phyloP scores from a whole-genome alignment of 2,329 filamentous ascomycete species.

The Colletotrichum tanaceti region DNA sequence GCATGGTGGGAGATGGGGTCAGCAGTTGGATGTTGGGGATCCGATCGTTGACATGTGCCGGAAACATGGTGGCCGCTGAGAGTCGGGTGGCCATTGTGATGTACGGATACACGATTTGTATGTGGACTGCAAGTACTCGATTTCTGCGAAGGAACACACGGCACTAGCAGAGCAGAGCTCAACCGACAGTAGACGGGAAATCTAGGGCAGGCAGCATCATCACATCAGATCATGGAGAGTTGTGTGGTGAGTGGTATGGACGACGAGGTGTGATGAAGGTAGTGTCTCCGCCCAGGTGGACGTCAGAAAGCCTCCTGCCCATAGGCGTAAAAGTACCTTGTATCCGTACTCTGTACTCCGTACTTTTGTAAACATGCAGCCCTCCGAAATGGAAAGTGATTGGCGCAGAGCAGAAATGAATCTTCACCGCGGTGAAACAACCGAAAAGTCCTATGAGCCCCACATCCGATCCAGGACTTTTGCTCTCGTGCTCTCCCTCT shows the following conservation, averaged over 20 bases:
- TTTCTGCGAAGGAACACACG: neutral
- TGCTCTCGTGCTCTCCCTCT: too few species aligned
- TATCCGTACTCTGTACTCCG: neutral
- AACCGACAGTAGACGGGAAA: conserved; percentile 20
- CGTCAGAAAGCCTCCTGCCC: neutral
- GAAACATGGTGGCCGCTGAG: conserved; percentile 8
- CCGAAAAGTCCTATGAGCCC: conserved; percentile 38
- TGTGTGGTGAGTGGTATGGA: neutral
- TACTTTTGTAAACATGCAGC: neutral
- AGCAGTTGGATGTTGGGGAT: neutral
- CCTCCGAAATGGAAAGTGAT: conserved; percentile 12
- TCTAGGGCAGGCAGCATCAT: conserved; percentile 25
- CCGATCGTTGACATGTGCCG: conserved; percentile 20
- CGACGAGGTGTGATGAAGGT: conserved; percentile 9
- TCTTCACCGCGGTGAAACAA: conserved; percentile 38
- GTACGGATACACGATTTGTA: neutral
- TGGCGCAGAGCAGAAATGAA: conserved; percentile 30
- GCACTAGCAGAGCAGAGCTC: conserved; percentile 4
- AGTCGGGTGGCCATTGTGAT: conserved; percentile 2
- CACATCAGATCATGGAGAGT: conserved; percentile 32
- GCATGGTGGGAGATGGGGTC: neutral
- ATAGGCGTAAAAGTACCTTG: neutral
- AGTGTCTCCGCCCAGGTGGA: conserved; percentile 5
- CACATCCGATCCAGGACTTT: conserved; percentile 33
- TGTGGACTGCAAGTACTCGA: too few species aligned